phyloP scores from a whole-genome alignment of 2,329 filamentous ascomycete species.

The Aspergillus aculeatus region DNA sequence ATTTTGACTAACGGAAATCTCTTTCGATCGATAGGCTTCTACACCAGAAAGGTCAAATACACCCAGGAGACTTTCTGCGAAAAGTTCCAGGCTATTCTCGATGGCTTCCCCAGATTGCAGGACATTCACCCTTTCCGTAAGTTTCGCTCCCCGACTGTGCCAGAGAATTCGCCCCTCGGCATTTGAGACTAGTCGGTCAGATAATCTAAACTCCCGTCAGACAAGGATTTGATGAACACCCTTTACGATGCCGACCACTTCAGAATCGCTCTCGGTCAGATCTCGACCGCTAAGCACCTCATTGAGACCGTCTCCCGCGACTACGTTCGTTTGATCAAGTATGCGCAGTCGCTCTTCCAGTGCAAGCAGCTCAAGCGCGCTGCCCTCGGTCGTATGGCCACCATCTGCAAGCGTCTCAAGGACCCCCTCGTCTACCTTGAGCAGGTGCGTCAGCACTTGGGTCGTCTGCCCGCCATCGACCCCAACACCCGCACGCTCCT shows the following conservation, averaged over 20 bases:
- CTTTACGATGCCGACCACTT: constrained; percentile 99
- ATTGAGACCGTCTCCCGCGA: constrained; percentile 96
- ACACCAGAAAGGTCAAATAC: constrained; percentile 97
- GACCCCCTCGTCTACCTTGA: constrained; percentile 94
- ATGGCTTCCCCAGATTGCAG: constrained; percentile 86
- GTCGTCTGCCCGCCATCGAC: constrained; percentile 96
- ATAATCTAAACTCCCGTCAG: constrained; percentile 29
- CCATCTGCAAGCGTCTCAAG: constrained; percentile 89
- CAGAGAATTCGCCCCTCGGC: constrained; percentile 3
- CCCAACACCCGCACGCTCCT: constrained; percentile 94
- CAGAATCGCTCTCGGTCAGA: constrained; percentile 90
- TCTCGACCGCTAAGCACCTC: constrained; percentile 92
- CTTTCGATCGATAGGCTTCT: constrained; percentile 63
- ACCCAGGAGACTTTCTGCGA: constrained; percentile 95
- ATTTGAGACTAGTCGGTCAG: constrained; percentile 17
- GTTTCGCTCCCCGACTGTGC: constrained; percentile 23
- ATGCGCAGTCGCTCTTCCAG: constrained; percentile 94
- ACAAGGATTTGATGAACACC: constrained; percentile 89
- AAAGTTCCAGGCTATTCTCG: constrained; percentile 85
- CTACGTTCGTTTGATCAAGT: constrained; percentile 94
- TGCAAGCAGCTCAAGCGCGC: constrained; percentile 99
- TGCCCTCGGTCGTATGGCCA: constrained; percentile 96
- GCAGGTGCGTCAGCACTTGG: constrained; percentile 93
- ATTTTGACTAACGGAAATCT: constrained; percentile 22
- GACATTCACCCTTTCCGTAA: constrained; percentile 94